A percentile compares a stretch with the other conserved stretches of the same genome.
Evolutionary conservation across 176 grass and related monocot species (phyloP).

Genomic region (Cenchrus purpureus): DNA sequence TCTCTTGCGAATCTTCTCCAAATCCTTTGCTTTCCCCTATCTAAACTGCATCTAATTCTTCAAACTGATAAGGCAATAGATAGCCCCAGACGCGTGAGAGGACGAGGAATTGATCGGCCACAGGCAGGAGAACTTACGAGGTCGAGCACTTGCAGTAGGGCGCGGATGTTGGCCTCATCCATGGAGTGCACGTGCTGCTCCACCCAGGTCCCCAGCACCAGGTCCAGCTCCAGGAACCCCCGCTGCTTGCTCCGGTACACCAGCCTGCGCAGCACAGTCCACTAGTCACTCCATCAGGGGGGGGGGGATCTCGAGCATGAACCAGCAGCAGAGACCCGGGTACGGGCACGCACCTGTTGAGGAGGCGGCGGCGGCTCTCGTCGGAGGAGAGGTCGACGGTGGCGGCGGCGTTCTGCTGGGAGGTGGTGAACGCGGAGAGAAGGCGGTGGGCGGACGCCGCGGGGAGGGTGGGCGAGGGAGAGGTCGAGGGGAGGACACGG

Average conservation of each 20-base stretch:
- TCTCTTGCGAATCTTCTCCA: background rate
- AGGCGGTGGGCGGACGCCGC: background rate
- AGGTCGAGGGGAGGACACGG: conserved; percentile 39
- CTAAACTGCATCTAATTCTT: background rate
- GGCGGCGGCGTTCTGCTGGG: conserved; percentile 41
- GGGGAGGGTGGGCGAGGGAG: background rate
- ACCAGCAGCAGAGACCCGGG: too few relatives aligned
- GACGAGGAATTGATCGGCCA: conserved; percentile 58
- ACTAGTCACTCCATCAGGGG: background rate
- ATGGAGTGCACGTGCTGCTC: conserved; percentile 77
- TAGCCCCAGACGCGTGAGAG: too few relatives aligned
- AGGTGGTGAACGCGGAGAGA: conserved; percentile 29
- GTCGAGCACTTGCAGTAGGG: conserved; percentile 84
- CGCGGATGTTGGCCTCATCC: conserved; percentile 76
- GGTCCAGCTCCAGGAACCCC: conserved; percentile 92
- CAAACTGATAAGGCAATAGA: background rate
- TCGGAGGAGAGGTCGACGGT: conserved; percentile 65
- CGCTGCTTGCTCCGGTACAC: conserved; percentile 93
- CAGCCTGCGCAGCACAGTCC: conserved; percentile 46
- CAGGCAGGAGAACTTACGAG: conserved; percentile 75
- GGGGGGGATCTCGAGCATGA: background rate
- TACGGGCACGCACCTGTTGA: conserved; percentile 59
- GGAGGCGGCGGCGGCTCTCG: conserved; percentile 86
- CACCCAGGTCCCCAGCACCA: conserved; percentile 86
- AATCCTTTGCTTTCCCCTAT: background rate